phyloP scores from a whole-genome alignment of 306 rosid genomes.

The Erythrophleum fordii region DNA sequence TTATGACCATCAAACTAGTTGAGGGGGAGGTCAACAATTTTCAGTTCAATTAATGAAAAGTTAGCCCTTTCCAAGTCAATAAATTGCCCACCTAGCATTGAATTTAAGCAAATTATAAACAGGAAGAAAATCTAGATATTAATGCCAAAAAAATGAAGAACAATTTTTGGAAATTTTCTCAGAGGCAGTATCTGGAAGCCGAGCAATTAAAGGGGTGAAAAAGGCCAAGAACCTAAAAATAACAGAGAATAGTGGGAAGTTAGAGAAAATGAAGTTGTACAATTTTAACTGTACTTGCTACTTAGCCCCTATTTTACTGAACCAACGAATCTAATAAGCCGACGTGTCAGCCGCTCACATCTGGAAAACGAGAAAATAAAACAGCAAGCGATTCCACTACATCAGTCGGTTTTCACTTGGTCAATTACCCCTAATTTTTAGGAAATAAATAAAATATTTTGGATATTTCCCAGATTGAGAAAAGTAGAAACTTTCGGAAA shows the following conservation, averaged over 20 bases:
- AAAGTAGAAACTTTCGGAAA: slow-evolving; percentile 1
- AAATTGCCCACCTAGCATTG: slow-evolving; percentile 26
- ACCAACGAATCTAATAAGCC: slow-evolving; percentile 37
- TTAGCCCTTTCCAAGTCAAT: slow-evolving; percentile 18
- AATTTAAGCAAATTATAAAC: not conserved
- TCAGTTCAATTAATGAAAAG: not conserved
- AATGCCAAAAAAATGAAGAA: not conserved
- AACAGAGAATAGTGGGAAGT: slow-evolving; percentile 17
- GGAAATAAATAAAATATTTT: slow-evolving; percentile 40
- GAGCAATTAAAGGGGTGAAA: not conserved
- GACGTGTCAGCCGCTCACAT: slow-evolving; percentile 36
- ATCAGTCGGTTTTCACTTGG: slow-evolving; percentile 61
- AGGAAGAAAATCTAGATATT: not conserved
- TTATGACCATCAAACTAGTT: not conserved
- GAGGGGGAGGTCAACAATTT: not conserved
- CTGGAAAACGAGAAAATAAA: slow-evolving; percentile 25
- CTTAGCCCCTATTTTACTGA: slow-evolving; percentile 10
- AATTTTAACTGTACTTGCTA: not conserved
- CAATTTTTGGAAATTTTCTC: not conserved
- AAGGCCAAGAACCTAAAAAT: not conserved
- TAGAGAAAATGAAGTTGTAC: slow-evolving; percentile 34
- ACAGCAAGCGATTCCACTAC: slow-evolving; percentile 13
- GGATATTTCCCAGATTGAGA: slow-evolving; percentile 34
- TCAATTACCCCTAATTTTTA: slow-evolving; percentile 55
- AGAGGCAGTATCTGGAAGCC: not conserved